Base-by-base conservation (phyloP, 345 rosid species). In the Pistacia integerrima region DNA sequence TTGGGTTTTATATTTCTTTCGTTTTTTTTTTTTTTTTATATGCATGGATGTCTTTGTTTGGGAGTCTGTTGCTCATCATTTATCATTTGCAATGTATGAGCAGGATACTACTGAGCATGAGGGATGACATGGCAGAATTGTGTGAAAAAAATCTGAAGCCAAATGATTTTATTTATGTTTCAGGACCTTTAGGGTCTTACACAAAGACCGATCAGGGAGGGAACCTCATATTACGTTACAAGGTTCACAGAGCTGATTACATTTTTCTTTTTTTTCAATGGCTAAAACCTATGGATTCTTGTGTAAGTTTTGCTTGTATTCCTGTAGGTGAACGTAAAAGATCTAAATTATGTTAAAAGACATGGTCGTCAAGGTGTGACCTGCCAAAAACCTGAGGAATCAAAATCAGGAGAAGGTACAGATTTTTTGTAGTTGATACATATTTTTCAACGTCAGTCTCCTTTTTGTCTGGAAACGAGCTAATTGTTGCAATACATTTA, bases 141-240 rank as follows among this genome's bases (percentile, higher is more conserved):
- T 92, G 91, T 35, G 25, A 83, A 17, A 73, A 79, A 55, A 88
- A 92, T 84, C 51, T 93, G 81, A 87, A 85, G 78, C 89, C 38
- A 30, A 79, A 89, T 74, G 99, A 92, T 82, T 70, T 68, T 25
- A 78, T 90, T 9, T 87, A 82, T 83, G 93, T 95, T 67, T 87
- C 90, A 0, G 98, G 97, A 41, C 73, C 20, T 4, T 84, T 95
- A 22, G 76, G 10, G 38, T 86, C 84, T 38, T 83, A 74, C 73
- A 16, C 67, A 41, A 79, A 71, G 65, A 52, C 71, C 71, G 75
- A 64, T 22, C 18, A 64, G 60, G 64, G 80, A 73, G 89, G 82
- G 60, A 74, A 73, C 22, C 76, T 33, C 61, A 16, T 51, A 49
- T 38, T 82, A 10, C 14, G 17, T 28, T 86, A 86, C 69, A 55